Evolutionary conservation across 208 protist genomes (phyloP).

Genomic region (Leishmania amazonensis): DNA sequence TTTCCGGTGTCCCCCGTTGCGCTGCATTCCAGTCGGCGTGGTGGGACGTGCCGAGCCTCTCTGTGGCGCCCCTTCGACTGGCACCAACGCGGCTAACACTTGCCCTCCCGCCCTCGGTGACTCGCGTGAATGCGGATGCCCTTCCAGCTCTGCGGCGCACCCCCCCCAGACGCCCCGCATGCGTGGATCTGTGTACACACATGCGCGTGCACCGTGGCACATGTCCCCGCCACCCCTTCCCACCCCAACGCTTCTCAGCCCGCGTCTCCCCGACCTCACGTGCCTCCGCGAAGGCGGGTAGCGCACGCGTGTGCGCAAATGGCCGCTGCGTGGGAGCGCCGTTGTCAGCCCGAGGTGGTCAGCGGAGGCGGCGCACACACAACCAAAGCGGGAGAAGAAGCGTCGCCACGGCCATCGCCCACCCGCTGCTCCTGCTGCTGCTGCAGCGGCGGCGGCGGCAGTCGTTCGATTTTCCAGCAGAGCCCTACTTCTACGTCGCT

Average conservation of each 20-base stretch:
- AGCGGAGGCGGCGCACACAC: too few relatives aligned
- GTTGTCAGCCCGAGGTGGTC: too few relatives aligned
- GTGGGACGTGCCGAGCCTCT: not conserved
- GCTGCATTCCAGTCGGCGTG: not conserved
- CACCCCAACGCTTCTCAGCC: not conserved
- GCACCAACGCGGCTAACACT: too few relatives aligned
- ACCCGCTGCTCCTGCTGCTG: too few relatives aligned
- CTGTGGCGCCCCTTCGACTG: too few relatives aligned
- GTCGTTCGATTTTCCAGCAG: too few relatives aligned
- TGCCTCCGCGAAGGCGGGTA: constrained; percentile 5
- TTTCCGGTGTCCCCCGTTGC: not conserved
- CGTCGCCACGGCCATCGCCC: too few relatives aligned
- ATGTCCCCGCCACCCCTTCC: not conserved
- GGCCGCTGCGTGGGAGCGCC: too few relatives aligned
- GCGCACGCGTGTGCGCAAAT: not conserved
- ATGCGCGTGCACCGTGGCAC: not conserved
- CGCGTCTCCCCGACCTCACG: not conserved
- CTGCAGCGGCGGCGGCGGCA: too few relatives aligned
- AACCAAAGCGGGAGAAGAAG: too few relatives aligned
- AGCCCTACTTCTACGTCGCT: too few relatives aligned
- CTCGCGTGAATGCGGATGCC: not conserved
- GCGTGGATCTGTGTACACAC: not conserved
- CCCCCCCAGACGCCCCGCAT: not conserved
- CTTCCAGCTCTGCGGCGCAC: not conserved
- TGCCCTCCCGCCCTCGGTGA: not conserved